Conservation (phyloP, 352 stramenopile genomes). For the Thalassiosira hispida region DNA sequence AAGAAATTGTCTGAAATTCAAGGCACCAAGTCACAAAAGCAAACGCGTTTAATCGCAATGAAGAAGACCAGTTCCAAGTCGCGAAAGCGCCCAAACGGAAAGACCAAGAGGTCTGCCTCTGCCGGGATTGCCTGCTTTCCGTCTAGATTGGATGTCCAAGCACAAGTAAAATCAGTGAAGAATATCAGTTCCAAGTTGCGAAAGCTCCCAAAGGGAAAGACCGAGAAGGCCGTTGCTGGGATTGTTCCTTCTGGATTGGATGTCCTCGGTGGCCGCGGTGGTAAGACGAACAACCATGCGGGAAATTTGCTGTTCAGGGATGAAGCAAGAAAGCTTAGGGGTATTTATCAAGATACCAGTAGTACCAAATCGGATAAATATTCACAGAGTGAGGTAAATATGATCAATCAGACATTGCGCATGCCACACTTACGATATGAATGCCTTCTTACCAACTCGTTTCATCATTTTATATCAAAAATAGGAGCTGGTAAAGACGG, state of each 20-base stretch:
- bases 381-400: slow-evolving; percentile 5
- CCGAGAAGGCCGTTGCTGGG: not conserved
- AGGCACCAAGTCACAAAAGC: not conserved
- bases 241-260: slow-evolving; percentile 16
- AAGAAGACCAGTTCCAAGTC: not conserved
- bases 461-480: not conserved
- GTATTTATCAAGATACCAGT: slow-evolving; percentile 11
- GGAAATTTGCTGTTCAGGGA: slow-evolving; percentile 54
- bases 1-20: not conserved
- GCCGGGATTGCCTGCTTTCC: too few relatives aligned
- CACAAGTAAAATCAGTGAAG: too few relatives aligned
- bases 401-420: too few relatives aligned
- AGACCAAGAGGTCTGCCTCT: too few relatives aligned
- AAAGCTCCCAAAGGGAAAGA: not conserved
- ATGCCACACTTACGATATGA: not conserved
- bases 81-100: too few relatives aligned
- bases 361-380: slow-evolving; percentile 27
- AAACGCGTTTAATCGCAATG: not conserved
- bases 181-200: not conserved
- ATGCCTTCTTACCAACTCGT: not conserved
- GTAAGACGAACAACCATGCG: slow-evolving; percentile 72
- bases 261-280: slow-evolving; percentile 60
- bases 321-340: slow-evolving; percentile 24
- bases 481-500: slow-evolving; percentile 35
- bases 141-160: too few relatives aligned